Percentiles rank a stretch among this genome's conserved stretches.
Evolutionary conservation across 345 rosid genomes (phyloP).

Genomic region (Populus ilicifolia): DNA sequence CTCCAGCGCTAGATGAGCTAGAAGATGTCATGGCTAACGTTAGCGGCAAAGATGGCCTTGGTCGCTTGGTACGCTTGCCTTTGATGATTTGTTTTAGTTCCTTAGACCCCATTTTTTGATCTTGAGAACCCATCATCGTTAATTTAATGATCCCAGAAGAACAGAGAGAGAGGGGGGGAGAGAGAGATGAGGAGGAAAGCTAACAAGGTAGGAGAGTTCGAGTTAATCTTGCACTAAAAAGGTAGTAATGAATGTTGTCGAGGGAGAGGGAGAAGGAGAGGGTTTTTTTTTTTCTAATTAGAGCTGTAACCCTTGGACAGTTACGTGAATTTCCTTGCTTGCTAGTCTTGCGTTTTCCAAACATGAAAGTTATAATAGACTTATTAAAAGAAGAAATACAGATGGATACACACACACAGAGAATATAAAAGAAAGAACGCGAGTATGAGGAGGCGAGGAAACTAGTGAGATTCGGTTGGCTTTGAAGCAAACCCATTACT

Average conservation of each 20-base stretch:
- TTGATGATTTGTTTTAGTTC: slow-evolving; percentile 36
- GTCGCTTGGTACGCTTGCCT: slow-evolving; percentile 77
- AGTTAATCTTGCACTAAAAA: neutral
- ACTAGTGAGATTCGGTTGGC: slow-evolving; percentile 62
- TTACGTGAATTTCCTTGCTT: slow-evolving; percentile 19
- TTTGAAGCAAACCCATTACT: slow-evolving; percentile 67
- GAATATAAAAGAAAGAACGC: slow-evolving; percentile 12
- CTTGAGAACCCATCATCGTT: slow-evolving; percentile 34
- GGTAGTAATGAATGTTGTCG: neutral
- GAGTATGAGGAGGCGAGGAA: slow-evolving; percentile 35
- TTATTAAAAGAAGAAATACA: neutral
- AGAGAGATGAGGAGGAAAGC: neutral
- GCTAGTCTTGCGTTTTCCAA: slow-evolving; percentile 43
- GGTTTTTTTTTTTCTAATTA: neutral
- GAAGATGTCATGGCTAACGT: slow-evolving; percentile 28
- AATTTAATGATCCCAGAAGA: neutral
- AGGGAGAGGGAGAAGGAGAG: neutral
- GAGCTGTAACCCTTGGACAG: slow-evolving; percentile 3
- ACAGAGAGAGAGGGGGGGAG: neutral
- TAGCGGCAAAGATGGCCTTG: slow-evolving; percentile 45
- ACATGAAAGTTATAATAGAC: slow-evolving; percentile 25
- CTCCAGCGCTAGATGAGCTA: slow-evolving; percentile 15
- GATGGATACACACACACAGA: neutral
- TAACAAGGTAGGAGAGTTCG: neutral
- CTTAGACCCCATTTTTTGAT: slow-evolving; percentile 17